Conservation (phyloP, 2,329 filamentous ascomycete species). For the Neoscytalidium dimidiatum region DNA sequence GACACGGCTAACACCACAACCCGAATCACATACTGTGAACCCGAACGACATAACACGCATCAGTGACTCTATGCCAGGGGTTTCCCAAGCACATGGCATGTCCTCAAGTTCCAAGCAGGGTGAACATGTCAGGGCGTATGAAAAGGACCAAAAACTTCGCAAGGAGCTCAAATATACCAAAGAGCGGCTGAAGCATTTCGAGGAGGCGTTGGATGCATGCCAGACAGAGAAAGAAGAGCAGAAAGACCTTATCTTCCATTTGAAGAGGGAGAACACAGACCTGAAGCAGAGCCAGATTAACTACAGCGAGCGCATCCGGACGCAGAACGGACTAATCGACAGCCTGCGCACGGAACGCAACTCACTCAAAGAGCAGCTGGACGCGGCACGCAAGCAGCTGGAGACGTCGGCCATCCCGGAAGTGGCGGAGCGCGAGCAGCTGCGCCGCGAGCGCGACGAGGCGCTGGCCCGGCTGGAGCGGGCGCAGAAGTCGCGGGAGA, state of each 20-base stretch:
- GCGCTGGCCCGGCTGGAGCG: conserved; percentile 32
- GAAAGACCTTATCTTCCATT: background rate
- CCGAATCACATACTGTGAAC: background rate
- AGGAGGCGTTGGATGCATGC: conserved; percentile 28
- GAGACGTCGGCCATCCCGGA: background rate
- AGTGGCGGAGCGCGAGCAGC: conserved; percentile 7
- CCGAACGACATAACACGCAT: conserved; percentile 5
- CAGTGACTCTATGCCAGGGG: background rate
- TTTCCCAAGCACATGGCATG: background rate
- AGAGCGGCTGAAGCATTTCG: conserved; percentile 28
- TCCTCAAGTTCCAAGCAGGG: background rate
- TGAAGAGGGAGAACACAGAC: background rate
- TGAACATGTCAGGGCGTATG: background rate
- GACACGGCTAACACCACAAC: conserved; percentile 24
- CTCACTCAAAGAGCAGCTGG: background rate
- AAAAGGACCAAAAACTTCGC: conserved; percentile 26
- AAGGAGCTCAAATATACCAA: conserved; percentile 26
- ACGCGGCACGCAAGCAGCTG: conserved; percentile 8
- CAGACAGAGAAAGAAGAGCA: conserved; percentile 5
- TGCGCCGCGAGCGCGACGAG: conserved; percentile 27
- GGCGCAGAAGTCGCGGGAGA: conserved; percentile 32
- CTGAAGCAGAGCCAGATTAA: background rate
- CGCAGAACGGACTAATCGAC: conserved; percentile 31
- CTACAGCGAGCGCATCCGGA: conserved; percentile 25
- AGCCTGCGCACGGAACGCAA: conserved; percentile 23